These are phyloP conservation scores for Mortierella sp. DNA, from an alignment of 371 early-diverging fungal species.

Conservation along the genomic window DNA sequence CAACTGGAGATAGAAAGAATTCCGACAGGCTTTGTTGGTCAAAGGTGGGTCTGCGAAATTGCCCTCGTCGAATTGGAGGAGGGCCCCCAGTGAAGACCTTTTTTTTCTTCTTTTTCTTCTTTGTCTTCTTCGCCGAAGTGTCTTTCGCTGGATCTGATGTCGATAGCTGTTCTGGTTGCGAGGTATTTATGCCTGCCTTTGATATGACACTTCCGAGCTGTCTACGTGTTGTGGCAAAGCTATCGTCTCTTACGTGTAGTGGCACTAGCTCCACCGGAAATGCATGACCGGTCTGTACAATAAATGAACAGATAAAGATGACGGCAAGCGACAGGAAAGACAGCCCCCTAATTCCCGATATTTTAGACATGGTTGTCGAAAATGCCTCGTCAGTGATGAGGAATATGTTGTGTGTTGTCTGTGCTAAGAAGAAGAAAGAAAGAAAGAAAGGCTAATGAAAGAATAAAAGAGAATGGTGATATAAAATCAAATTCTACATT, in stretches of 20 bases:
- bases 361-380: not conserved
- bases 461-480: not conserved
- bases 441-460: not conserved
- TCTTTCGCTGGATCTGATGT: not conserved
- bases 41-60: not conserved
- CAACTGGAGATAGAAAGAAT: constrained; percentile 9
- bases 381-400: not conserved
- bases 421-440: not conserved
- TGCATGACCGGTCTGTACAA: constrained; percentile 8
- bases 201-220: too few species aligned
- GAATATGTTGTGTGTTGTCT: not conserved
- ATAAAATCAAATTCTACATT: not conserved
- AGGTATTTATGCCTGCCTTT: not conserved
- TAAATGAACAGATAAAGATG: not conserved
- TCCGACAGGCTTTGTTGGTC: constrained; percentile 19
- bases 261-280: not conserved
- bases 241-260: not conserved
- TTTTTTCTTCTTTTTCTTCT: constrained; percentile 23
- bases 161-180: not conserved
- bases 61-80: constrained; percentile 6
- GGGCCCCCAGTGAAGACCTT: constrained; percentile 8
- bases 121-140: not conserved
- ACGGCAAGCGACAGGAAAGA: constrained; percentile 9
- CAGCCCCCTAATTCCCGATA: not conserved
- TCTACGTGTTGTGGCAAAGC: not conserved